phyloP scores from a whole-genome alignment of 2,329 filamentous ascomycete species.

The Thelonectria blattea region DNA sequence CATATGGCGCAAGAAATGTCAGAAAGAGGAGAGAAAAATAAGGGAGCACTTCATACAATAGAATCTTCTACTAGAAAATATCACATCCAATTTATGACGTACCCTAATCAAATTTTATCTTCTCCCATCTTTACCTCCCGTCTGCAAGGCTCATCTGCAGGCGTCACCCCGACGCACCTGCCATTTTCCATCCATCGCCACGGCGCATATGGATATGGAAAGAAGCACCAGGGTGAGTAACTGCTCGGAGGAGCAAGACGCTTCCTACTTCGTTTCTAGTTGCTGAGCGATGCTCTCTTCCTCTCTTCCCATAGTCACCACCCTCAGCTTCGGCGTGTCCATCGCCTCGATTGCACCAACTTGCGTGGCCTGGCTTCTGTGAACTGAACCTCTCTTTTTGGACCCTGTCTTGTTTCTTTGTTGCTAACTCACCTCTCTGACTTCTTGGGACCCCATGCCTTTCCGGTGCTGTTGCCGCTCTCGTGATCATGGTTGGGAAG shows the following conservation, averaged over 20 bases:
- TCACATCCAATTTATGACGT: too few relatives aligned
- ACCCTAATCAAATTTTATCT: too few relatives aligned
- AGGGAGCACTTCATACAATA: too few relatives aligned
- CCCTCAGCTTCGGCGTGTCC: not conserved
- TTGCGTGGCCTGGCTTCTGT: constrained; percentile 12
- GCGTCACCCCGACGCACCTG: too few relatives aligned
- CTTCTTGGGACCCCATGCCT: constrained; percentile 22
- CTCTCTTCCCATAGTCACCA: not conserved
- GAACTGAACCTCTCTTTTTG: constrained; percentile 23
- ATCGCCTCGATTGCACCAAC: constrained; percentile 6
- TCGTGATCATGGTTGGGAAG: constrained; percentile 9
- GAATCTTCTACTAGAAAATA: too few relatives aligned
- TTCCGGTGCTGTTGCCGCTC: constrained; percentile 36
- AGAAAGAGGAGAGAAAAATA: too few relatives aligned
- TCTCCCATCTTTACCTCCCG: too few relatives aligned
- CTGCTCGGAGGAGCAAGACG: not conserved
- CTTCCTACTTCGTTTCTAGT: not conserved
- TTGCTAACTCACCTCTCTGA: not conserved
- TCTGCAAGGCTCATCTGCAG: too few relatives aligned
- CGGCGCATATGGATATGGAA: too few relatives aligned
- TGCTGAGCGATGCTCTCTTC: not conserved
- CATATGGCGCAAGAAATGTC: too few relatives aligned
- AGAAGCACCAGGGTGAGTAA: not conserved
- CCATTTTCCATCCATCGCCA: too few relatives aligned
- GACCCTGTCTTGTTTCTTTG: constrained; percentile 2